Percentiles rank a stretch among this genome's conserved stretches.
phyloP scores from a whole-genome alignment of 2,329 filamentous ascomycete genomes.

The Calonectria leucothoes region DNA sequence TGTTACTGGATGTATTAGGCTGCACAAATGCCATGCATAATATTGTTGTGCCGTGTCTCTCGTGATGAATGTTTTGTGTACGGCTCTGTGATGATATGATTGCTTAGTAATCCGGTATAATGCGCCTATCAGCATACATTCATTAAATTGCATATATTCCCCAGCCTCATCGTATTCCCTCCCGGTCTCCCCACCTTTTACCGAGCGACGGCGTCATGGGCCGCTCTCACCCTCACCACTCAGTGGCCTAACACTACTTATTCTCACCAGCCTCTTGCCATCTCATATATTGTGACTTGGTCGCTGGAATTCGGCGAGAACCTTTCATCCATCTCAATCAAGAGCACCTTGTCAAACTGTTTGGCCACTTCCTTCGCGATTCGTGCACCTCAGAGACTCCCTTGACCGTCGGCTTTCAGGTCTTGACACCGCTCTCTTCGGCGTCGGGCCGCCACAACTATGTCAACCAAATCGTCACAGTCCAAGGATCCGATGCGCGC shows the following conservation, averaged over 20 bases:
- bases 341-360: neutral
- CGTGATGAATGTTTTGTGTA: neutral
- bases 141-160: slow-evolving; percentile 34
- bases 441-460: slow-evolving; percentile 8
- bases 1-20: neutral
- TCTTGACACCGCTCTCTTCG: slow-evolving; percentile 1
- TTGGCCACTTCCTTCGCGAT: neutral
- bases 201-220: slow-evolving; percentile 37
- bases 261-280: slow-evolving; percentile 37
- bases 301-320: slow-evolving; percentile 20
- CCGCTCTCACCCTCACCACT: neutral
- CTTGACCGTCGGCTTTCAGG: neutral
- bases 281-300: slow-evolving; percentile 29
- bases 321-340: slow-evolving; percentile 15
- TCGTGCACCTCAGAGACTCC: neutral
- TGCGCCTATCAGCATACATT: neutral
- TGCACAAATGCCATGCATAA: neutral
- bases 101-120: neutral
- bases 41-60: neutral
- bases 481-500: slow-evolving; percentile 39
- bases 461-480: slow-evolving; percentile 27
- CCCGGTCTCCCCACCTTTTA: slow-evolving; percentile 33
- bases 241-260: slow-evolving; percentile 31
- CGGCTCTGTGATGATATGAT: neutral
- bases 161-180: slow-evolving; percentile 39